Percentiles rank a stretch among this genome's conserved stretches.
Evolutionary conservation across 306 rosid genomes (phyloP).

Genomic region (Notholithocarpus densiflorus): DNA sequence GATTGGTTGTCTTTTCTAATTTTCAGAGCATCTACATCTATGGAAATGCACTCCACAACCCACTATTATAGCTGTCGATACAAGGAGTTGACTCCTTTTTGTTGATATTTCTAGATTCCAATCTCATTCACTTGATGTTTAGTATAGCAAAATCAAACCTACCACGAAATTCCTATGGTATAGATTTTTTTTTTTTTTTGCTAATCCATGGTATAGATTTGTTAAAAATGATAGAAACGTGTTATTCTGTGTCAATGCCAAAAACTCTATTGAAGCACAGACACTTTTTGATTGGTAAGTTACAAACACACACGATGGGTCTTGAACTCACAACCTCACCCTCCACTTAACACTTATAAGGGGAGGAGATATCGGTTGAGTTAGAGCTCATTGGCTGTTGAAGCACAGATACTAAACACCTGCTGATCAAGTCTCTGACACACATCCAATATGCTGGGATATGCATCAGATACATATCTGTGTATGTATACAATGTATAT

Average conservation of each 20-base stretch:
- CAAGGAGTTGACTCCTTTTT: too few relatives aligned
- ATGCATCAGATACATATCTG: background rate
- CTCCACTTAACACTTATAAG: too few relatives aligned
- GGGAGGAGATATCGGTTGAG: too few relatives aligned
- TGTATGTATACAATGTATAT: background rate
- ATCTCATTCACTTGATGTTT: conserved; percentile 6
- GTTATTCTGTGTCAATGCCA: background rate
- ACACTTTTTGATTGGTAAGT: background rate
- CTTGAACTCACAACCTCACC: too few relatives aligned
- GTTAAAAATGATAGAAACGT: conserved; percentile 1
- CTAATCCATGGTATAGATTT: conserved; percentile 6
- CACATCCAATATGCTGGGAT: background rate
- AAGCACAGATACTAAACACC: background rate
- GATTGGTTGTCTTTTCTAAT: conserved; percentile 11
- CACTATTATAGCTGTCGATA: too few relatives aligned
- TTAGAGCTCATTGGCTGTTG: too few relatives aligned
- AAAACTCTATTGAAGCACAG: conserved; percentile 1
- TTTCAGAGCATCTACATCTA: conserved; percentile 5
- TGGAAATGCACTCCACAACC: background rate
- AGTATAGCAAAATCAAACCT: background rate
- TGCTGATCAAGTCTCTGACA: background rate
- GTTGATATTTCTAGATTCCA: background rate
- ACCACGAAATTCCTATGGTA: conserved; percentile 7
- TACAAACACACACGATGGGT: too few relatives aligned
- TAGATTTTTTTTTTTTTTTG: background rate